Evolutionary conservation across 208 protist genomes (phyloP), one percentile per base, ranked within the genome.

Genomic region (Ichthyophonus hoferi): DNA sequence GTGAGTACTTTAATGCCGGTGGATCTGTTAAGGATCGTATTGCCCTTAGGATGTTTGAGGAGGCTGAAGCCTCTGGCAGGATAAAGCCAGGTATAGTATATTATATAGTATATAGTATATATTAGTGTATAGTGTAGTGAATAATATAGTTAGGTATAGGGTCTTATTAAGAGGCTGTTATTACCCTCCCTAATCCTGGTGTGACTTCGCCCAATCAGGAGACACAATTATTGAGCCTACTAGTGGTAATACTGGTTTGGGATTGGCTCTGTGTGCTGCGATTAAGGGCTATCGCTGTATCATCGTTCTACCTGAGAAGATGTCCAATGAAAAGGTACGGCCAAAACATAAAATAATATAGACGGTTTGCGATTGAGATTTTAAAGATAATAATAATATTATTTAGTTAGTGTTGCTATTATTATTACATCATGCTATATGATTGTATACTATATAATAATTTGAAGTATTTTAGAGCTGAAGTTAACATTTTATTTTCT

Each of bases 21-120:
- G 97, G 97, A 39, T 98, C 96, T 87, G 96, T 99, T 38, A 99
- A 99, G 95, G 98, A 99, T 90, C 93, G 98, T 40, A 98, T 99
- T 89, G 98, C 95, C 39, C 91, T 94, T 82, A 94, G 97, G 90
- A 99, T 99, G 97, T 90, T 99, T 78, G 79, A 95, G 1, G 97
- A 98, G 42, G 97, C 97, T 24, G 97, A 98, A 92, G 92, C 90
- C 41, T 88, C 81, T 42, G 98, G 97, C 33, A 79, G 93, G 31
- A 96, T 99, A 17, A 97, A 97, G 89, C 94, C 94, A 1, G 97
- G 96, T 81, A 38, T 58, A 58, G 3, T 58, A 31, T 17, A 58
- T 17, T 58, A 3, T 58, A 58, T 58, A 31, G 17, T 58, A 31
- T 17, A 58, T 58, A 17, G 17, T 58, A 17, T 58, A 31, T 58